Evolutionary conservation across 305 asterid species (phyloP).

Genomic region (Solanum hybrid): DNA sequence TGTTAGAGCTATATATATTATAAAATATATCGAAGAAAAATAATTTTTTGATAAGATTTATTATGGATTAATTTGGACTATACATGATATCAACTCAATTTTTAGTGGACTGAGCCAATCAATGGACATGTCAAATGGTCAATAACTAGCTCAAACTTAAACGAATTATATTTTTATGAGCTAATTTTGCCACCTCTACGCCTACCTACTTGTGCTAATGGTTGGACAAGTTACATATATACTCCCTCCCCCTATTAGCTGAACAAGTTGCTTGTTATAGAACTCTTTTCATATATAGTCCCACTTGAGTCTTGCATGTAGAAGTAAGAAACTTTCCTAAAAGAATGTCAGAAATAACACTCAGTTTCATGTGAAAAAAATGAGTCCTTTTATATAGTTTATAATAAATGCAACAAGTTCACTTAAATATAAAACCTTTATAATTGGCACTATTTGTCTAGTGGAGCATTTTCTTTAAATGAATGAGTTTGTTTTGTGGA

Average conservation of each 20-base stretch:
- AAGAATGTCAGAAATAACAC: constrained; percentile 2
- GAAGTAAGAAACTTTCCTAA: neutral
- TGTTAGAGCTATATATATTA: neutral
- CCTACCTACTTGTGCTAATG: neutral
- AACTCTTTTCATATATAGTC: neutral
- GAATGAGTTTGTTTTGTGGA: neutral
- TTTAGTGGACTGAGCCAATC: neutral
- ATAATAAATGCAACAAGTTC: neutral
- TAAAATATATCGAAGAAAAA: neutral
- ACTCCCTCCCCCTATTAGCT: neutral
- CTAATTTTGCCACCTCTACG: neutral
- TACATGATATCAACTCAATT: no score
- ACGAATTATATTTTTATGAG: neutral
- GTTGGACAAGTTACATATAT: neutral
- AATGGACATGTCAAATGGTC: neutral
- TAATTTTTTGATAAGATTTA: no score
- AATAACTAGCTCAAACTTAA: neutral
- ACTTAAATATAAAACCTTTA: neutral
- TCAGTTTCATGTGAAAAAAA: neutral
- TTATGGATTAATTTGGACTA: neutral
- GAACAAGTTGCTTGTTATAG: neutral
- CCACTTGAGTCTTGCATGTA: neutral
- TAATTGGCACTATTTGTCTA: neutral
- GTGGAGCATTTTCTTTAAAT: neutral
- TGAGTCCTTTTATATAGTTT: neutral